Percentiles rank a stretch among this genome's conserved stretches.
Evolutionary conservation across 179 eudicot genomes (phyloP).

Genomic region (Kewa caespitosa): DNA sequence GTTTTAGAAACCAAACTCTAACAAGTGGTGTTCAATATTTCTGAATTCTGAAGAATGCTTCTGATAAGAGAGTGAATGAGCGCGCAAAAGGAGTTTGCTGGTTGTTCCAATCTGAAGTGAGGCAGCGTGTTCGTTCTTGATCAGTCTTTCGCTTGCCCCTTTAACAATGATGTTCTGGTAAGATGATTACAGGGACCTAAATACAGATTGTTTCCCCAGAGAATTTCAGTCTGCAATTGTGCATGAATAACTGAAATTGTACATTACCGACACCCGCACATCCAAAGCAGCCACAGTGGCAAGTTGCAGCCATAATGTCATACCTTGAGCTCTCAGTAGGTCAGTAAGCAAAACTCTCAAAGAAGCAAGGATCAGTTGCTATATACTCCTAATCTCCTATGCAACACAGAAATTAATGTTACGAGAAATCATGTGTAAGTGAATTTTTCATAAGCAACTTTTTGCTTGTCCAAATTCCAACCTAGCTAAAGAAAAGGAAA

Average conservation of each 20-base stretch:
- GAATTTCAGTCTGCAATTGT: no score
- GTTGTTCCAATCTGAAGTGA: not conserved
- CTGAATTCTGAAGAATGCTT: not conserved
- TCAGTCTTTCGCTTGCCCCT: not conserved
- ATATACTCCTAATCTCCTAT: no score
- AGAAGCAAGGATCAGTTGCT: not conserved
- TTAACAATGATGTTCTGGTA: not conserved
- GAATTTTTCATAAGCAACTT: no score
- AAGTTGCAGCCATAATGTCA: constrained; percentile 10
- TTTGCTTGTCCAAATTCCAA: no score
- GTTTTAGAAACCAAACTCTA: not conserved
- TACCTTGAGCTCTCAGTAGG: not conserved
- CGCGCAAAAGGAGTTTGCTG: not conserved
- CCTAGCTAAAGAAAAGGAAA: no score
- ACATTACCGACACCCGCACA: no score
- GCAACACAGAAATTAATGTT: no score
- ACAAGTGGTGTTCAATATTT: not conserved
- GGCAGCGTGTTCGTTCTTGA: not conserved
- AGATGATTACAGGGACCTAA: not conserved
- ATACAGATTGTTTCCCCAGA: no score
- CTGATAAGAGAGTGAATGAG: not conserved
- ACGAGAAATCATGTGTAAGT: no score
- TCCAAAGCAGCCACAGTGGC: not conserved
- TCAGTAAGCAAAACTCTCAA: not conserved
- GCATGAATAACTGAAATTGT: no score